Base-by-base conservation (phyloP, 257 asterid species). In the Ehretia macrophylla region DNA sequence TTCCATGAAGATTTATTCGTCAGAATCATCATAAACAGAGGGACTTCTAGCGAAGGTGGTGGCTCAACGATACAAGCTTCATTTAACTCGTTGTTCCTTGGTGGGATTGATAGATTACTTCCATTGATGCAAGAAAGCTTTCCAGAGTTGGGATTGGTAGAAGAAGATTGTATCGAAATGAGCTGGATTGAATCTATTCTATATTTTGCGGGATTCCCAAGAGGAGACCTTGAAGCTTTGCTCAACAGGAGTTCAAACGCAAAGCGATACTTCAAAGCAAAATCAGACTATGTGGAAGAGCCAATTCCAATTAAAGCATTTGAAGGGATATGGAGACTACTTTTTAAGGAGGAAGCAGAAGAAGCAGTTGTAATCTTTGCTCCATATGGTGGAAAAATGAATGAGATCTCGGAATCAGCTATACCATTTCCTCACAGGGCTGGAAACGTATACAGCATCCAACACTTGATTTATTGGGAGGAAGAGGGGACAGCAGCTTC, bases 151-250 rank as follows among this genome's bases (percentile, higher is more conserved):
- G 82, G 82, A 10, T 49, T 81, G 65, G 45, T 12, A 4, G 58
- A 47, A 64, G 32, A 62, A 39, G 85, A 81, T 27, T 75, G 78
- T 4, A 59, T 0, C 0, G 87, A 78, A 50, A 77, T 75, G 82
- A 72, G 78, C 1, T 81, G 87, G 87, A 63, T 72, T 14, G 71
- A 72, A 20, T 64, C 82, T 0, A n/a, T 21, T 23, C 67, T 75
- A 17, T 73, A n/a, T 38, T 72, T 76, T 4, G 54, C 73, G 0
- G 68, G 73, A 13, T 52, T 52, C 18, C 57, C 57, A 2, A 21
- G 10, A 52, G 18, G 11, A 11, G 8, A 16, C 3, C 57, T 23
- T 21, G 57, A 52, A 21, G 6, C 8, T 10, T 52, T 52, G 57
- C 11, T 52, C 14, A 52, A 52, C 9, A 22, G 57, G 32, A 47